phyloP scores from a whole-genome alignment of 441 rosid species.

The Jatropha podagrica region DNA sequence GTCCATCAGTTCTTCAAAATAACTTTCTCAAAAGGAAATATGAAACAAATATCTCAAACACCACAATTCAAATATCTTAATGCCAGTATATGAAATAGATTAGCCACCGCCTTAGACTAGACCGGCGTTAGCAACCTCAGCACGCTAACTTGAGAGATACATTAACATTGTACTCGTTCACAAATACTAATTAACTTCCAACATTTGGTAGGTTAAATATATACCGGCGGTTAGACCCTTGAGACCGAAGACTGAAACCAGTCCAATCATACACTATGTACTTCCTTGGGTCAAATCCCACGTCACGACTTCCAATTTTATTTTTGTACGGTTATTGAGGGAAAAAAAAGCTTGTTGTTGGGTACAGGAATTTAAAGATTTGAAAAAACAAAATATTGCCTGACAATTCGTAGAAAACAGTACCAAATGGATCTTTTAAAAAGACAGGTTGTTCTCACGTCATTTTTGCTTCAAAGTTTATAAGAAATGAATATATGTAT shows the following conservation, averaged over 20 bases:
- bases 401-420: background rate
- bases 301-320: no score
- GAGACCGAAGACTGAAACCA: background rate
- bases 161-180: no score
- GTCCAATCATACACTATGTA: background rate
- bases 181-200: no score
- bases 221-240: background rate
- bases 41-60: no score
- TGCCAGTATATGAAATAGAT: background rate
- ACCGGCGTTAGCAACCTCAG: background rate
- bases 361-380: no score
- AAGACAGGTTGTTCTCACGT: background rate
- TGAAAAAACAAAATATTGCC: no score
- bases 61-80: no score
- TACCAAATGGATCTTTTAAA: background rate
- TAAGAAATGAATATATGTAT: background rate
- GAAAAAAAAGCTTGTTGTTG: no score
- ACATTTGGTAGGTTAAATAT: background rate
- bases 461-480: background rate
- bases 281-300: no score
- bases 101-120: conserved; percentile 37
- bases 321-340: no score
- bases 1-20: background rate
- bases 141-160: conserved; percentile 9
- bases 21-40: background rate